phyloP scores from a whole-genome alignment of 2,329 filamentous ascomycete genomes.

The Trichoderma polysporum region DNA sequence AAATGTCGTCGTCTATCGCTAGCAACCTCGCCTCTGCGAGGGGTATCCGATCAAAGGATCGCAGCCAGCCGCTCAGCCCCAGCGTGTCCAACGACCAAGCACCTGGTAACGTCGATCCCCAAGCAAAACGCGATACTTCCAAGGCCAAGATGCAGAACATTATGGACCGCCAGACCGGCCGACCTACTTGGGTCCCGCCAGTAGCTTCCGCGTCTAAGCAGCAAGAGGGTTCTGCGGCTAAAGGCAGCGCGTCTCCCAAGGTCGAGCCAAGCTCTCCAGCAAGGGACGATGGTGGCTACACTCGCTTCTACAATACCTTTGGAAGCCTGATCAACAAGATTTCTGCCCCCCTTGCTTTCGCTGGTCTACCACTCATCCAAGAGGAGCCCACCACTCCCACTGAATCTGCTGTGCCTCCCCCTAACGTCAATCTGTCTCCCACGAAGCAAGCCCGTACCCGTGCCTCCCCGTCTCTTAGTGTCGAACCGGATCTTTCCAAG shows the following conservation, averaged over 20 bases:
- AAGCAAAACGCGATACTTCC: slow-evolving; percentile 51
- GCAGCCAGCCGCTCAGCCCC: slow-evolving; percentile 67
- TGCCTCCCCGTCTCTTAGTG: slow-evolving; percentile 25
- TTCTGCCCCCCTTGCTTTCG: slow-evolving; percentile 88
- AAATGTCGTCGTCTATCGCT: slow-evolving; percentile 78
- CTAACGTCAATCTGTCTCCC: slow-evolving; percentile 33
- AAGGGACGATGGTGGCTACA: slow-evolving; percentile 72
- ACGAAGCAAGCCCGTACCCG: slow-evolving; percentile 36
- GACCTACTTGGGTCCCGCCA: slow-evolving; percentile 55
- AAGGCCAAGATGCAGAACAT: slow-evolving; percentile 56
- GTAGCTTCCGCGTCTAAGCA: slow-evolving; percentile 28
- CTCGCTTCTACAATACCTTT: slow-evolving; percentile 89
- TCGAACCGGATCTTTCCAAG: slow-evolving; percentile 74
- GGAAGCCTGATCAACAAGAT: slow-evolving; percentile 84
- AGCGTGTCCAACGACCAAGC: slow-evolving; percentile 73
- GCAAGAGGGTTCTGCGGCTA: slow-evolving; percentile 25
- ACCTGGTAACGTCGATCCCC: slow-evolving; percentile 65
- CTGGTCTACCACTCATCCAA: slow-evolving; percentile 75
- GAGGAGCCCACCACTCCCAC: slow-evolving; percentile 43
- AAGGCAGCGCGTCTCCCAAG: slow-evolving; percentile 28
- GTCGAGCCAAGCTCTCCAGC: slow-evolving; percentile 28
- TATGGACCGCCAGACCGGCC: slow-evolving; percentile 52
- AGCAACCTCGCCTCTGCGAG: slow-evolving; percentile 84
- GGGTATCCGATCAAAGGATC: slow-evolving; percentile 67
- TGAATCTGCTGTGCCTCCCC: slow-evolving; percentile 37